A percentile compares a stretch with the other conserved stretches of the same genome.
Conservation (phyloP, 345 rosid species). For the Gossypium longicalyx region DNA sequence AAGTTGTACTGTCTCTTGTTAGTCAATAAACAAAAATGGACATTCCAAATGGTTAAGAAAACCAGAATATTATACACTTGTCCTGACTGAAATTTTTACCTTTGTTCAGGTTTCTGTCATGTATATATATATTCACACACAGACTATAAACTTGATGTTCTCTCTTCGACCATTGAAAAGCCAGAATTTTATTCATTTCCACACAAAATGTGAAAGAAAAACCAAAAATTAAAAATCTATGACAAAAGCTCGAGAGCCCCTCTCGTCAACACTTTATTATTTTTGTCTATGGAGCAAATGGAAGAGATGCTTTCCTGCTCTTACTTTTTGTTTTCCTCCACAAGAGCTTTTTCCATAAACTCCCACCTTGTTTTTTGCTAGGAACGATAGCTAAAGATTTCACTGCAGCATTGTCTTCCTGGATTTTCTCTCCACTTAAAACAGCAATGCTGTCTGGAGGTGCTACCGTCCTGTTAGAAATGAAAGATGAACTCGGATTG, state of each 20-base stretch:
- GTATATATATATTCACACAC: conserved; percentile 13
- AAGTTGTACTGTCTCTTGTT: neutral
- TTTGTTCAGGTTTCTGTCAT: conserved; percentile 4
- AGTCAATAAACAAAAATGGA: neutral
- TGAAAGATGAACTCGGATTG: conserved; percentile 20
- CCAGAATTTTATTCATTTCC: conserved; percentile 6
- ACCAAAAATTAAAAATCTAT: neutral
- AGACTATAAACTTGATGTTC: conserved; percentile 15
- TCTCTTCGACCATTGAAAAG: neutral
- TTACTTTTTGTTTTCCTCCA: conserved; percentile 53
- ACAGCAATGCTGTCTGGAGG: conserved; percentile 39
- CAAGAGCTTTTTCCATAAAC: conserved; percentile 67
- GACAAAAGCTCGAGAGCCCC: neutral
- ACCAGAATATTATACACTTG: neutral
- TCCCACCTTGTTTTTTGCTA: conserved; percentile 42
- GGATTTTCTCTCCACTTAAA: conserved; percentile 25
- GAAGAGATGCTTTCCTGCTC: conserved; percentile 39
- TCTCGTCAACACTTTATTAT: neutral
- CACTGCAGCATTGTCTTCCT: conserved; percentile 19
- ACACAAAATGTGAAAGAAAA: neutral
- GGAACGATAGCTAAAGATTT: conserved; percentile 57
- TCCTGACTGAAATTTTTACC: neutral
- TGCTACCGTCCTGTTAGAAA: conserved; percentile 30
- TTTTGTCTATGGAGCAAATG: conserved; percentile 23
- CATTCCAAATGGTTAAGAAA: neutral